Base-by-base conservation (phyloP, 2,329 filamentous ascomycete genomes). In the Knoxdaviesia proteae region DNA sequence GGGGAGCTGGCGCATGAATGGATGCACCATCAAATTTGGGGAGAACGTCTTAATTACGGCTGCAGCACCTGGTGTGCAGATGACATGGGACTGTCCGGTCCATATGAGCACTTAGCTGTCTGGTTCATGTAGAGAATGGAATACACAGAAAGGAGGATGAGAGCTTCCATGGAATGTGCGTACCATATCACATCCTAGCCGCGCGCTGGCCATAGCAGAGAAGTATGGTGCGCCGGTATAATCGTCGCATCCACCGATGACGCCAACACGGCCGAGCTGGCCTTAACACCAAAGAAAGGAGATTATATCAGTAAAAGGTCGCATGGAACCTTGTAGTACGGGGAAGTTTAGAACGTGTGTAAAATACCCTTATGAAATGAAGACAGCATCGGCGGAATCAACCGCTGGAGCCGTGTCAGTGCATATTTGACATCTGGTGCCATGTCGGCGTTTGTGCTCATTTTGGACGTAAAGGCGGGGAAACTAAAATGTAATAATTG, bases 191-290 rank as follows among this genome's bases (percentile, higher is more conserved):
- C 80, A 84, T 5, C 88, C 90, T 45, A 96, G 63, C 53, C 81
- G 76, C 39, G 90, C 90, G 49, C 84, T 94, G 8, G 90, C 90
- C 77, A 94, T 94, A 49, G 88, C 87, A 20, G 88, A 94, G 62
- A 98, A 98, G 63, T 94, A 98, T 8, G 90, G 90, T 45, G 90
- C 90, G 35, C 90, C 90, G 1, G 90, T 94, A 58, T 96, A 98
- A 61, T 96, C 88, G 57, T 88, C 78, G 55, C 84, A 93, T 36
- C 90, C 90, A 42, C 90, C 90, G 49, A 98, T 90, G 45, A 98
- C 90, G 42, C 77, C 90, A 42, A 98, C 77, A 44, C 90, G 75
- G 5, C 90, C 90, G 49, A 94, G 69, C 61, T 96, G 88, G 46
- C 90, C 88, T 93, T 9, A 6, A 36, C 20, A 36, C 34, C 8